Conservation (phyloP, 2,329 filamentous ascomycete genomes). For the Fusarium humuli region DNA sequence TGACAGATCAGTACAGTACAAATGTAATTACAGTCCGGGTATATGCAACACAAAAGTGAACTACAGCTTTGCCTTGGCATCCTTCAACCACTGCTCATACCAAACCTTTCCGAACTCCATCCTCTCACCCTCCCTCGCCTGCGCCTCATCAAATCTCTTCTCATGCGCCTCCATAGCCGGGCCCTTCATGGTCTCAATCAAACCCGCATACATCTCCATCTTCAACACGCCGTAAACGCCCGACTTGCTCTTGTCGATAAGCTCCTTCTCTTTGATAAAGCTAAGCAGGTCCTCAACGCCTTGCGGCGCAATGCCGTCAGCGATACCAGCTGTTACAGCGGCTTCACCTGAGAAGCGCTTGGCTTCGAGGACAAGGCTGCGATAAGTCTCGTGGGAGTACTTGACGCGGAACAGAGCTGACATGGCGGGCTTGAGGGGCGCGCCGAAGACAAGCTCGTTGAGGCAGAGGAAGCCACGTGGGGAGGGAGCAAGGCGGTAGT, state of each 20-base stretch:
- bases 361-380: conserved; percentile 78
- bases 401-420: conserved; percentile 79
- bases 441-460: conserved; percentile 85
- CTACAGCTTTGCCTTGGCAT: conserved; percentile 55
- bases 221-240: conserved; percentile 79
- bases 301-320: conserved; percentile 71
- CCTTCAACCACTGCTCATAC: conserved; percentile 61
- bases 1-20: background rate
- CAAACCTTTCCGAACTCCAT: conserved; percentile 60
- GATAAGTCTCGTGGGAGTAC: conserved; percentile 66
- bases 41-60: background rate
- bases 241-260: conserved; percentile 71
- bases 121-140: conserved; percentile 56
- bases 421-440: conserved; percentile 80
- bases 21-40: background rate
- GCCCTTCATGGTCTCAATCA: conserved; percentile 67
- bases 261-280: conserved; percentile 68
- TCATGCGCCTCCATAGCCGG: conserved; percentile 63
- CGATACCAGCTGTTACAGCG: conserved; percentile 73
- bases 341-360: conserved; percentile 72
- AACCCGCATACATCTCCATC: conserved; percentile 79
- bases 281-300: conserved; percentile 71
- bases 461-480: conserved; percentile 79
- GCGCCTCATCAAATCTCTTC: conserved; percentile 58
- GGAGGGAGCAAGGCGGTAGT: conserved; percentile 83